Evolutionary conservation across 331 rosid species (phyloP).

Genomic region (Prunus yedoensis): DNA sequence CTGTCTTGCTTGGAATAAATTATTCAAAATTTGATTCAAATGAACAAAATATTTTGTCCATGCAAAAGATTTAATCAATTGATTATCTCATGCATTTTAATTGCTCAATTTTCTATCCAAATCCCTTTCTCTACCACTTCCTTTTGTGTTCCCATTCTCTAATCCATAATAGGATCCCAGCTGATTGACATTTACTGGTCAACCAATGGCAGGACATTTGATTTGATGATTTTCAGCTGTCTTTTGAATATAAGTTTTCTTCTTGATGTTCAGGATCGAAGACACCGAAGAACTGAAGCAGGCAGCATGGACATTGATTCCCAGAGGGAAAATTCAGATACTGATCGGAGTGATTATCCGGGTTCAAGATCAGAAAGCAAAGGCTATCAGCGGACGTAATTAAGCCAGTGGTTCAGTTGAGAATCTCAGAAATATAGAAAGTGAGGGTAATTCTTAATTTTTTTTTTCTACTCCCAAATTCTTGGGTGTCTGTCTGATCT

Average conservation of each 20-base stretch:
- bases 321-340: constrained; percentile 70
- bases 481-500: constrained; percentile 36
- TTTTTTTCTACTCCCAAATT: constrained; percentile 34
- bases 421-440: constrained; percentile 39
- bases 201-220: neutral
- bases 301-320: constrained; percentile 68
- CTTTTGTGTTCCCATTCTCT: neutral
- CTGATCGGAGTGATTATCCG: constrained; percentile 68
- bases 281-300: constrained; percentile 62
- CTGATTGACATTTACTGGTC: neutral
- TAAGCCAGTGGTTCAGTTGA: constrained; percentile 27
- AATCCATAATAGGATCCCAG: neutral
- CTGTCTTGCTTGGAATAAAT: no score
- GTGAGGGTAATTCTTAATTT: constrained; percentile 35
- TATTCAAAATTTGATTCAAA: neutral
- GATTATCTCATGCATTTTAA: neutral
- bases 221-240: neutral
- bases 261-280: constrained; percentile 66
- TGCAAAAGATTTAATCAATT: constrained; percentile 4
- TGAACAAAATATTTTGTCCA: neutral
- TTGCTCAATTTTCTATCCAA: neutral
- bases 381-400: constrained; percentile 40
- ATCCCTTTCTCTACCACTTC: neutral
- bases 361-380: constrained; percentile 56
- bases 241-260: neutral